Evolutionary conservation across 371 early-diverging fungal genomes (phyloP).

Genomic region (Mortierella sp.): DNA sequence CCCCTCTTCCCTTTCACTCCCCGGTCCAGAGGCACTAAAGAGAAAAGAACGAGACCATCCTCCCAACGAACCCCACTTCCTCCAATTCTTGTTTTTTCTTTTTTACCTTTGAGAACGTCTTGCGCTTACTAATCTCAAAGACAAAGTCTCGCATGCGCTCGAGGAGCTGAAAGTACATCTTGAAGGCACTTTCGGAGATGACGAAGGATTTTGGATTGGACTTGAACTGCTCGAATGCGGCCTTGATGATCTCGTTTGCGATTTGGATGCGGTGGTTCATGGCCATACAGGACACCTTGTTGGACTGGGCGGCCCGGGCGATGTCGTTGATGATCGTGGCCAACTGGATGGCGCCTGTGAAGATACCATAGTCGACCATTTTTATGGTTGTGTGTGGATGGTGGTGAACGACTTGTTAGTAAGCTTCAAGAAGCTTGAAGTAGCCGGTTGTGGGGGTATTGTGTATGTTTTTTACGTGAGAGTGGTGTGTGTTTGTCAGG

Average conservation of each 20-base stretch:
- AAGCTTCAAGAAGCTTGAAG: too few species aligned
- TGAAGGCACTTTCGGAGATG: constrained; percentile 42
- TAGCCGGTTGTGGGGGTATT: not conserved
- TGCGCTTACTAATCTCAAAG: constrained; percentile 45
- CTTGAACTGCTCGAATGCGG: constrained; percentile 42
- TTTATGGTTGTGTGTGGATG: not conserved
- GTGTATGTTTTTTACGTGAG: not conserved
- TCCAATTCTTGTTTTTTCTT: not conserved
- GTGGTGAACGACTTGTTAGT: not conserved
- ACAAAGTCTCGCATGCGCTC: constrained; percentile 56
- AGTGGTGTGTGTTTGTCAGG: not conserved
- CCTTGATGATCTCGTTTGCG: constrained; percentile 53
- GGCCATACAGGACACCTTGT: constrained; percentile 51
- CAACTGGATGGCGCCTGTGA: constrained; percentile 43
- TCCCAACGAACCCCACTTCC: not conserved
- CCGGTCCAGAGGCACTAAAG: too few species aligned
- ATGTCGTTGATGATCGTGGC: constrained; percentile 48
- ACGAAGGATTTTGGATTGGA: constrained; percentile 27
- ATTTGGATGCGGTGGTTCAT: constrained; percentile 56
- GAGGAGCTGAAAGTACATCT: constrained; percentile 33
- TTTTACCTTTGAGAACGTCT: constrained; percentile 52
- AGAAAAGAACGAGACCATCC: not conserved
- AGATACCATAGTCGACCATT: constrained; percentile 48
- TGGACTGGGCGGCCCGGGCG: constrained; percentile 46
- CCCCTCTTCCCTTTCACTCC: not conserved